A percentile compares a stretch with the other conserved stretches of the same genome.
These are phyloP conservation scores for Dalbergia oliveri DNA, from an alignment of 306 rosid species.

Conservation along the genomic window DNA sequence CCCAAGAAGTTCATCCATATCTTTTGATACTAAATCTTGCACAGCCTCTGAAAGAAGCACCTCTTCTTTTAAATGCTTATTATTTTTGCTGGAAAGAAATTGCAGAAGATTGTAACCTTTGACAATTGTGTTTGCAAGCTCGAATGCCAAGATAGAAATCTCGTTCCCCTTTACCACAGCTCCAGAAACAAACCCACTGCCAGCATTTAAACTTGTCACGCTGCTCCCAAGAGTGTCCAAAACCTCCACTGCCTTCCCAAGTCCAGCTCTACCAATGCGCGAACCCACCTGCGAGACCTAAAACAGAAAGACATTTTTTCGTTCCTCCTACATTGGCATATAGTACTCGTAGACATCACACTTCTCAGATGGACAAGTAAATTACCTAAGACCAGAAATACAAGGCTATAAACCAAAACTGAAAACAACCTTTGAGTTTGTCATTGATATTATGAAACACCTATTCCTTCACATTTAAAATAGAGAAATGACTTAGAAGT, in stretches of 20 bases:
- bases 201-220: conserved; percentile 72
- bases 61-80: conserved; percentile 68
- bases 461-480: background rate
- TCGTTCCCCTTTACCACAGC: conserved; percentile 74
- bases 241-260: conserved; percentile 81
- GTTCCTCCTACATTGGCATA: conserved; percentile 22
- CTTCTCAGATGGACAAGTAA: background rate
- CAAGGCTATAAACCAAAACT: background rate
- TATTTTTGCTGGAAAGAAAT: conserved; percentile 63
- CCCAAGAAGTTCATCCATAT: conserved; percentile 64
- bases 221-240: conserved; percentile 92
- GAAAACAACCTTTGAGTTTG: background rate
- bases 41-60: conserved; percentile 73
- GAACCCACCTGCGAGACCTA: conserved; percentile 84
- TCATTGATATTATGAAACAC: background rate
- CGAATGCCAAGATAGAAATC: conserved; percentile 76
- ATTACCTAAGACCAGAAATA: background rate
- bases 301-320: conserved; percentile 41
- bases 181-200: conserved; percentile 68
- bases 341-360: background rate
- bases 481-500: background rate
- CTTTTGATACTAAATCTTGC: conserved; percentile 73
- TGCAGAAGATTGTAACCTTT: conserved; percentile 79
- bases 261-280: conserved; percentile 71
- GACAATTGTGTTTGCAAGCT: conserved; percentile 82